Conservation (phyloP, 2,329 filamentous ascomycete species). For the Thermothelomyces thermophilus region DNA sequence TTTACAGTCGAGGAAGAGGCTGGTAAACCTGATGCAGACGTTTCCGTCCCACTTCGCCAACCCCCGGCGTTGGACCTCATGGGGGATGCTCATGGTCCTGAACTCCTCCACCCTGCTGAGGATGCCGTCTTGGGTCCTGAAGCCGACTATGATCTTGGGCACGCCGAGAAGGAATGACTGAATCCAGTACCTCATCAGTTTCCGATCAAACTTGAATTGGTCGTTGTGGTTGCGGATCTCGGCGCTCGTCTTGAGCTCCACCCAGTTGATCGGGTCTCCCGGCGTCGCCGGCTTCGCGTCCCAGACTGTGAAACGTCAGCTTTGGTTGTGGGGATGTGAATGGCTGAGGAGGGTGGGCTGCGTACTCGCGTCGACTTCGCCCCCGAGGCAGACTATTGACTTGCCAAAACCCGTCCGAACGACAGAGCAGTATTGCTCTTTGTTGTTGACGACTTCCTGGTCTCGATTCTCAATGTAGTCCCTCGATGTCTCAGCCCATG, state of each 20-base stretch:
- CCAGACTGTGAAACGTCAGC: conserved; percentile 54
- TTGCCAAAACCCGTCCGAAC: conserved; percentile 82
- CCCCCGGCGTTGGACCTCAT: conserved; percentile 60
- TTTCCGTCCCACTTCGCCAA: conserved; percentile 81
- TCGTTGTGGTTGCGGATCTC: conserved; percentile 63
- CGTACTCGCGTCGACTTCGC: conserved; percentile 85
- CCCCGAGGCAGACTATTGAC: conserved; percentile 69
- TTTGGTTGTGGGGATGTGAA: not conserved
- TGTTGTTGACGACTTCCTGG: conserved; percentile 70
- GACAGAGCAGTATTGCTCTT: conserved; percentile 92
- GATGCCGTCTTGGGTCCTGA: conserved; percentile 65
- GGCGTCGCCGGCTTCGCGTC: conserved; percentile 65
- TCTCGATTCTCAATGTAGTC: conserved; percentile 74
- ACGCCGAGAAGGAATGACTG: conserved; percentile 93
- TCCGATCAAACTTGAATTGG: conserved; percentile 72
- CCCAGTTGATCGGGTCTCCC: conserved; percentile 74
- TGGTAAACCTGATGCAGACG: conserved; percentile 85
- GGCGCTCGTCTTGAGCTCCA: conserved; percentile 88
- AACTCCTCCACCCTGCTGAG: conserved; percentile 70
- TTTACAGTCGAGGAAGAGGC: conserved; percentile 69
- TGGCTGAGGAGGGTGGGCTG: conserved; percentile 15
- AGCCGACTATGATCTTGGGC: conserved; percentile 85
- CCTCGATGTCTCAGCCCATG: conserved; percentile 66
- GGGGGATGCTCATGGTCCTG: conserved; percentile 71
- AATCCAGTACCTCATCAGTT: conserved; percentile 93